Base-by-base conservation (phyloP, 2,329 filamentous ascomycete genomes). In the Talaromyces sp. region DNA sequence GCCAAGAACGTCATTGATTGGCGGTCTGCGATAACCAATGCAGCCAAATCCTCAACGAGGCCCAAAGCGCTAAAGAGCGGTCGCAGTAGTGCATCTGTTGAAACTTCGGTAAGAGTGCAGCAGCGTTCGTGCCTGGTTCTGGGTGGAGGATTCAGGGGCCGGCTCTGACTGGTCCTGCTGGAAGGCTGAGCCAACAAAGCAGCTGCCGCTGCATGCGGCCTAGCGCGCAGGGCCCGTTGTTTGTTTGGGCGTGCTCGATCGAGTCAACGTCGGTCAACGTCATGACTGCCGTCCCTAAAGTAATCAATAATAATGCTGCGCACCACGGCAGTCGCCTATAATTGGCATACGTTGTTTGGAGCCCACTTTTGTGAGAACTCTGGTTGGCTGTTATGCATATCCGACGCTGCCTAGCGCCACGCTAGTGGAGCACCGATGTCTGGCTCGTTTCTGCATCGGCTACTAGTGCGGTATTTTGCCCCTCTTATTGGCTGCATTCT, bases 211-310 rank as follows among this genome's bases (percentile, higher is more conserved):
- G 17, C 36, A 39, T 39, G 36, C 36, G 36, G 36, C 5, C 36
- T 39, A 39, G 36, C 36, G 36, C 36, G 17, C 36, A 7, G 6
- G 9, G 36, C 15, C 36, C 17, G 36, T n/a, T 39, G 36, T 39
- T 39, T 39, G 36, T 39, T 39, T 39, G 36, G 36, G 13, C 33
- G 4, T n/a, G 33, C 36, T n/a, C 13, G 33, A 36, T 39, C 36
- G 36, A 39, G 36, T 36, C 33, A 15, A 36, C 33, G 15, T 36
- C 27, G 52, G 39, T 27, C 52, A 60, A 60, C 58, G 65, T 66
- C 69, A 59, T 51, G 59, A 53, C 56, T 60, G 63, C 53, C 32
- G 27, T 13, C 47, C 44, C 27, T 22, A 30, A n/a, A 54, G 49
- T 32, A 25, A 36, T 33, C 32, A 33, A 33, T 17, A 36, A 36